These are phyloP conservation scores for Cystobasidium tubakii DNA, from an alignment of 768 basidiomycete species.

Conservation along the genomic window DNA sequence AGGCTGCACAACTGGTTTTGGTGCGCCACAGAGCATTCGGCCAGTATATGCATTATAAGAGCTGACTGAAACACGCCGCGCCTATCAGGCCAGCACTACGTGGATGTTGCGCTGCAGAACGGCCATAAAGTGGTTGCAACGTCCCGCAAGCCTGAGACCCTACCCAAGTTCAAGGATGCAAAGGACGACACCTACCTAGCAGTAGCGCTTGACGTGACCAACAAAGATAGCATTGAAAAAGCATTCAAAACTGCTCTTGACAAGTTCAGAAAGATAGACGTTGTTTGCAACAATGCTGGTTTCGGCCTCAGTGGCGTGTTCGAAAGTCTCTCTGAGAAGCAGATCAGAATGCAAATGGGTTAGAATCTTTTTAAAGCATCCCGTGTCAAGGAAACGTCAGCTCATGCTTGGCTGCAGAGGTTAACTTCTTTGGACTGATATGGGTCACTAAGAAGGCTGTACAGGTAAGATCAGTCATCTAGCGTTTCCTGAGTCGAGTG, in stretches of 20 bases:
- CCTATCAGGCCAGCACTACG: conserved; percentile 16
- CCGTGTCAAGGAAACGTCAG: no score
- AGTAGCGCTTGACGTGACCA: conserved; percentile 46
- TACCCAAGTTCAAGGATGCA: conserved; percentile 40
- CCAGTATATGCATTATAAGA: no score
- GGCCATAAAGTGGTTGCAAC: conserved; percentile 34
- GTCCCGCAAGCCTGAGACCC: conserved; percentile 22
- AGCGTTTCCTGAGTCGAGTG: neutral
- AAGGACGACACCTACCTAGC: conserved; percentile 45
- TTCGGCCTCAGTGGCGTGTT: conserved; percentile 39
- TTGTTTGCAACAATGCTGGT: conserved; percentile 40
- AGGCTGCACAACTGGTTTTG: conserved; percentile 27
- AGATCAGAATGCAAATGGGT: conserved; percentile 39
- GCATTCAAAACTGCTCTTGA: conserved; percentile 44
- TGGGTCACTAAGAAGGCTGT: conserved; percentile 39
- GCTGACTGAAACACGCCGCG: no score
- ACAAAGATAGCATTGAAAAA: conserved; percentile 42
- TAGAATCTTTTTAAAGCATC: neutral
- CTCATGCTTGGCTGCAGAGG: conserved; percentile 1
- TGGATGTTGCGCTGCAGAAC: conserved; percentile 4
- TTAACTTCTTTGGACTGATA: conserved; percentile 42
- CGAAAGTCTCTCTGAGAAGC: conserved; percentile 38
- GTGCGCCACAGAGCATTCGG: neutral
- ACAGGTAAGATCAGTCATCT: neutral
- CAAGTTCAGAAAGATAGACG: conserved; percentile 47